These are phyloP conservation scores for Colletotrichum agaves DNA, from an alignment of 2,329 filamentous ascomycete species.

Conservation along the genomic window DNA sequence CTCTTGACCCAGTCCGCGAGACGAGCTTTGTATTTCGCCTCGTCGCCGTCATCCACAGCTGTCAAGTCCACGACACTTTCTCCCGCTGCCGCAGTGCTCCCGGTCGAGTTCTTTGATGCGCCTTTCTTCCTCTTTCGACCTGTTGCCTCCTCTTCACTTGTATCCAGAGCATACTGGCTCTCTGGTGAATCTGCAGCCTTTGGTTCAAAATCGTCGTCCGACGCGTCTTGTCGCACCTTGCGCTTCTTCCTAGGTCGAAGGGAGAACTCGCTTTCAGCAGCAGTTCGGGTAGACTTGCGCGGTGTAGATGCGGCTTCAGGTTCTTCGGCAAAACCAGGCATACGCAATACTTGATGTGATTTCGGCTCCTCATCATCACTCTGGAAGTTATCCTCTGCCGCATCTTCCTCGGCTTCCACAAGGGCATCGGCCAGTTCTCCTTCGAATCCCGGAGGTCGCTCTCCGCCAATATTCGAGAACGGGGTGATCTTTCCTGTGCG, in stretches of 20 bases:
- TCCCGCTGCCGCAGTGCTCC: slow-evolving; percentile 32
- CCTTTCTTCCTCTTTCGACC: slow-evolving; percentile 55
- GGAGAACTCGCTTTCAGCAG: slow-evolving; percentile 64
- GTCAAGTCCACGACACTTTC: slow-evolving; percentile 60
- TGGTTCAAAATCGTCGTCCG: slow-evolving; percentile 60
- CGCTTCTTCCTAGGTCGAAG: slow-evolving; percentile 68
- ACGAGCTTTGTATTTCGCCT: slow-evolving; percentile 80
- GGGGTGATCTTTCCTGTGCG: slow-evolving; percentile 98
- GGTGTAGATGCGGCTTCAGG: slow-evolving; percentile 38
- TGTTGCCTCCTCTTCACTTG: slow-evolving; percentile 52
- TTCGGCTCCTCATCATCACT: slow-evolving; percentile 60
- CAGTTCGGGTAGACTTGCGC: slow-evolving; percentile 41
- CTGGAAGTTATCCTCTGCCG: slow-evolving; percentile 59
- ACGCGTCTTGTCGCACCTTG: slow-evolving; percentile 50
- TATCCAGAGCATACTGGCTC: slow-evolving; percentile 45
- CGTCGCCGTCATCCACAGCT: slow-evolving; percentile 88
- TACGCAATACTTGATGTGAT: slow-evolving; percentile 78
- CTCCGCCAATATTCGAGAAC: slow-evolving; percentile 81
- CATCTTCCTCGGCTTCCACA: slow-evolving; percentile 83
- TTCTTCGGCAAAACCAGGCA: slow-evolving; percentile 75
- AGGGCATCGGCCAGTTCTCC: slow-evolving; percentile 81
- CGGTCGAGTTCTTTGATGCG: slow-evolving; percentile 55
- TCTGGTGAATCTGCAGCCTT: slow-evolving; percentile 40
- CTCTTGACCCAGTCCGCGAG: slow-evolving; percentile 78
- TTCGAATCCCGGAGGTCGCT: slow-evolving; percentile 69